These are phyloP conservation scores for Epichloe glyceriae DNA, from an alignment of 2,329 filamentous ascomycete genomes.

Conservation along the genomic window DNA sequence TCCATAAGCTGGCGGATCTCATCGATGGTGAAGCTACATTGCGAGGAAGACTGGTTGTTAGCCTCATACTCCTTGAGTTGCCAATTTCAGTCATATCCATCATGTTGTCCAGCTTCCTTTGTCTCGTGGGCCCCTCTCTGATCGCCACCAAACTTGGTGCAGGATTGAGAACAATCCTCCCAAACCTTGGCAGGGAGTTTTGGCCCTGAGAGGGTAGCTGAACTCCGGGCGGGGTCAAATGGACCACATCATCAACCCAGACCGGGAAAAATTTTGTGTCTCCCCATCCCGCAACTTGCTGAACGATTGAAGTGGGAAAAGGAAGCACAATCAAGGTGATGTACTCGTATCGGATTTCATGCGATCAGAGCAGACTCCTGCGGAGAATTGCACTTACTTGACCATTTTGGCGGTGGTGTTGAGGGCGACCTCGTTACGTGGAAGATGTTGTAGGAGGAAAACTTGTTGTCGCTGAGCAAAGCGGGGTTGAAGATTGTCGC, in stretches of 20 bases:
- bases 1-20: conserved; percentile 72
- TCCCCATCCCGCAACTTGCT: not conserved
- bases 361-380: conserved; percentile 1
- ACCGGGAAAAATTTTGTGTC: conserved; percentile 2
- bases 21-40: conserved; percentile 88
- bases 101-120: not conserved
- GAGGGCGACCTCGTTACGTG: conserved; percentile 27
- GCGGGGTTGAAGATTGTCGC: conserved; percentile 33
- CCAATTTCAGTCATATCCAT: not conserved
- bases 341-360: not conserved
- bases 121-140: no score
- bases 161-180: no score
- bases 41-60: conserved; percentile 10
- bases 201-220: conserved; percentile 1
- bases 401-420: conserved; percentile 93
- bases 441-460: conserved; percentile 16
- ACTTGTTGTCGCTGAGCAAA: conserved; percentile 19
- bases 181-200: not conserved
- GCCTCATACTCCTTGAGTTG: not conserved
- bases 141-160: no score
- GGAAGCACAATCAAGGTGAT: conserved; percentile 1
- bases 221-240: conserved; percentile 6
- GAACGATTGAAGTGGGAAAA: not conserved
- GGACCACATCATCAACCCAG: not conserved
- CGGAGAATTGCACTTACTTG: conserved; percentile 60